Evolutionary conservation across 352 stramenopile species (phyloP).

Genomic region (Phytophthora foliorum): DNA sequence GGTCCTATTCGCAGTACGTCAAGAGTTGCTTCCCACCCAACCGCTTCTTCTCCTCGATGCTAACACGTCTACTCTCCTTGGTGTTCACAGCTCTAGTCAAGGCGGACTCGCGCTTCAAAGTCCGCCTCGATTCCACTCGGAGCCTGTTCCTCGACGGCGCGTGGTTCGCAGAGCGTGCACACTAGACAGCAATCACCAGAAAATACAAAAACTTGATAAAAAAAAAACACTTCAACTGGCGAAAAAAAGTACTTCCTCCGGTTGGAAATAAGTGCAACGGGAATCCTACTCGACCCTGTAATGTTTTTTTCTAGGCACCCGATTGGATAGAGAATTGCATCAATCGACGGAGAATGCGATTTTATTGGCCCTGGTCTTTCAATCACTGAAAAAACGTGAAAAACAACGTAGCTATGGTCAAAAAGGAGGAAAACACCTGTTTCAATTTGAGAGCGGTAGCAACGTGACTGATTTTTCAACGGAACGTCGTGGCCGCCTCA

Average conservation of each 20-base stretch:
- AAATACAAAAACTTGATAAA: too few species aligned
- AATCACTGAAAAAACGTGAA: background rate
- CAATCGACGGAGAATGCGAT: background rate
- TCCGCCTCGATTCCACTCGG: slow-evolving; percentile 42
- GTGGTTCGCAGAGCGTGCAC: slow-evolving; percentile 52
- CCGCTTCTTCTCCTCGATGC: background rate
- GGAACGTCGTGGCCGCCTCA: too few species aligned
- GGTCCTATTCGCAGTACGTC: slow-evolving; percentile 68
- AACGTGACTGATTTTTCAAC: background rate
- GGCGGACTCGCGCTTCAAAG: slow-evolving; percentile 47
- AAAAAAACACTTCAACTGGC: too few species aligned
- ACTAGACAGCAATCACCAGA: slow-evolving; percentile 23
- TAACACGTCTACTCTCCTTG: slow-evolving; percentile 4
- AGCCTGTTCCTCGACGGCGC: slow-evolving; percentile 57
- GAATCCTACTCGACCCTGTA: background rate
- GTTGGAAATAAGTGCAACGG: background rate
- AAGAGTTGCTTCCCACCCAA: background rate
- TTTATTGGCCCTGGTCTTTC: background rate
- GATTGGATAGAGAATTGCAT: background rate
- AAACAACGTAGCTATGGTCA: background rate
- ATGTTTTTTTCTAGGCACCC: background rate
- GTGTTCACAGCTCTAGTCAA: slow-evolving; percentile 58
- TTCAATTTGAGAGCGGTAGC: background rate
- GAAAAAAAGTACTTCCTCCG: background rate
- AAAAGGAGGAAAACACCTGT: background rate